Base-by-base conservation (phyloP, 2,329 filamentous ascomycete species). In the Arthrobotrys musiformis region DNA sequence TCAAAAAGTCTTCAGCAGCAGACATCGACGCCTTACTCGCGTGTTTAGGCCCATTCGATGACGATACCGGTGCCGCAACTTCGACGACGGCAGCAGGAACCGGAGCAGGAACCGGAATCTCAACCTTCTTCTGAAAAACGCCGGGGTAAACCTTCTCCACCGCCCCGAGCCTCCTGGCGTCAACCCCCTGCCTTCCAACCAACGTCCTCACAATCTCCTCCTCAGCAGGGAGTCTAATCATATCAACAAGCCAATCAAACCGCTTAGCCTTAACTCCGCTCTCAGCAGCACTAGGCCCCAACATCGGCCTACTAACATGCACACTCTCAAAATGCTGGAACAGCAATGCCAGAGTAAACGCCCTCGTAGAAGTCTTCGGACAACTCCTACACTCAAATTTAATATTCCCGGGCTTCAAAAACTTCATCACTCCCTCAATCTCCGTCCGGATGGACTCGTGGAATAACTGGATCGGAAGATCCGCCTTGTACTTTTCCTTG, bases 161-260 rank as follows among this genome's bases (percentile, higher is more conserved):
- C 44, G 88, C 83, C 37, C 83, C 84, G 9, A 88, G 82, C 81
- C 89, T 89, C 52, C 85, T 82, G 44, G 87, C 86, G 80, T 89
- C 86, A 85, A 90, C 89, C 11, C 88, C 88, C 7, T 84, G 85
- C 35, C 86, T 85, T 70, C 85, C 84, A 17, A 86, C 83, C 24
- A 90, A 82, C 24, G 85, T 84, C 22, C 82, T n/a, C n/a, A n/a
- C 83, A 46, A 90, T 85, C 66, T 85, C 82, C 19, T 84, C 83
- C 30, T 84, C 83, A 78, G 87, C 86, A 0, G 89, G 89, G 48
- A 90, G 83, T 79, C 88, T 86, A 63, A 91, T 86, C 88, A 90
- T 89, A 72, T 89, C 86, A 70, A 84, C 85, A 74, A 86, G 87
- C 89, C 89, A 90, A 80, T 90, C 86, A 30, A 84, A 78, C 15